phyloP scores from a whole-genome alignment of 163 green algal species.

The Scenedesmus sp. region DNA sequence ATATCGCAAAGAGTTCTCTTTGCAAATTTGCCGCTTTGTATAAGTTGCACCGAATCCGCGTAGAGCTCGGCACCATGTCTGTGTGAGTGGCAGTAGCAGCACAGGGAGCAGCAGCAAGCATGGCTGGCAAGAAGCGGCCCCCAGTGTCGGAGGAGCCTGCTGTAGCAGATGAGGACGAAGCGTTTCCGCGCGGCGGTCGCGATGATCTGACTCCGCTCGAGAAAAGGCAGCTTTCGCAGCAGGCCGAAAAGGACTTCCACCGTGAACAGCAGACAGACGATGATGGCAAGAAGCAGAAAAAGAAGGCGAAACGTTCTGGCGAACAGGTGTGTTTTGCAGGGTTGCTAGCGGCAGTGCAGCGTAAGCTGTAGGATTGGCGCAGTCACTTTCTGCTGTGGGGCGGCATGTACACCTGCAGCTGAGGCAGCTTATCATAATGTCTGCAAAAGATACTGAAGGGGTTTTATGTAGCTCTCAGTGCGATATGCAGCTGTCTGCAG shows the following conservation, averaged over 20 bases:
- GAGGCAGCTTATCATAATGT: background rate
- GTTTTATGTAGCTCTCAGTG: background rate
- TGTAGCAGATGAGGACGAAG: conserved; percentile 68
- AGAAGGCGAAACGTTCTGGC: conserved; percentile 25
- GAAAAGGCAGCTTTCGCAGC: conserved; percentile 60
- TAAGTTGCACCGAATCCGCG: too few relatives aligned
- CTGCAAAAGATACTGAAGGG: too few relatives aligned
- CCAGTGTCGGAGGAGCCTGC: background rate
- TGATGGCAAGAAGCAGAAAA: conserved; percentile 52
- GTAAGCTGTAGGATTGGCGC: background rate
- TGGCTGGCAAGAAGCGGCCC: conserved; percentile 40
- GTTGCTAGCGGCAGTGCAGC: background rate
- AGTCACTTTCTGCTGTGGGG: background rate
- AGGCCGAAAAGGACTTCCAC: conserved; percentile 71
- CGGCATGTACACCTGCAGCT: background rate
- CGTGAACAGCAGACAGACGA: conserved; percentile 32
- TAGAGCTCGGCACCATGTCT: background rate
- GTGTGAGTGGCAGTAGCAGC: conserved; percentile 3
- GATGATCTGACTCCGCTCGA: conserved; percentile 75
- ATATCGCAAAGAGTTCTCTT: too few relatives aligned
- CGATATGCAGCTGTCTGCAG: background rate
- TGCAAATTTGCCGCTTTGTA: too few relatives aligned
- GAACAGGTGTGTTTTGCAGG: background rate
- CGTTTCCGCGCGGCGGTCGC: conserved; percentile 78
- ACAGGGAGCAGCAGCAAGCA: background rate